These are phyloP conservation scores for Choiromyces venosus DNA, from an alignment of 495 filamentous ascomycete species.

Conservation along the genomic window DNA sequence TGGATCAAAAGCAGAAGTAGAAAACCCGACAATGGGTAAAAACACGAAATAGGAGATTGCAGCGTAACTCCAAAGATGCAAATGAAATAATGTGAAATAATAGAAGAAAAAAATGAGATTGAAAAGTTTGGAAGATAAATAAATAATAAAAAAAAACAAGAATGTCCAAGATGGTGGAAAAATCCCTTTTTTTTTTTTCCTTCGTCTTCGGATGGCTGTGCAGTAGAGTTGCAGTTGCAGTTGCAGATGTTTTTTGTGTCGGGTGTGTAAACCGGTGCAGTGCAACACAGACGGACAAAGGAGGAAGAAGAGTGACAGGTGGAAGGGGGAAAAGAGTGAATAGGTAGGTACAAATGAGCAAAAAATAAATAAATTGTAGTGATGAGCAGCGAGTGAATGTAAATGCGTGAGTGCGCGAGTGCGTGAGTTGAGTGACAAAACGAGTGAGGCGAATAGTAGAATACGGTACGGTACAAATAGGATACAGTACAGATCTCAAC, in stretches of 20 bases:
- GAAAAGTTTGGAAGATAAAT: conserved; percentile 19
- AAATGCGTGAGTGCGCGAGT: background rate
- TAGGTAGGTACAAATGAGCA: background rate
- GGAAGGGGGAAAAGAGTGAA: background rate
- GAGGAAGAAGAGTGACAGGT: background rate
- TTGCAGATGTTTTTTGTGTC: background rate
- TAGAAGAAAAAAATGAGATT: conserved; percentile 5
- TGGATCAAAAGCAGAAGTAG: background rate
- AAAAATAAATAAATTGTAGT: background rate
- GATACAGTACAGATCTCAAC: conserved; percentile 3
- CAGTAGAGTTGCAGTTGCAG: background rate
- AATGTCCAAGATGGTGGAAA: conserved; percentile 21
- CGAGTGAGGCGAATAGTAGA: background rate
- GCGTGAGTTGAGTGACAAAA: background rate
- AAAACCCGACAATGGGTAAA: background rate
- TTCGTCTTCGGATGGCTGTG: conserved; percentile 8
- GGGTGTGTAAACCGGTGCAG: conserved; percentile 3
- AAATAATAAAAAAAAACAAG: conserved; percentile 24
- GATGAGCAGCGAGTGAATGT: background rate
- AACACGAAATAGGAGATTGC: background rate
- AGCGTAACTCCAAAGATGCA: background rate
- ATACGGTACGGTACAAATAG: background rate
- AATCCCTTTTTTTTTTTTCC: background rate
- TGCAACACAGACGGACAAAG: background rate
- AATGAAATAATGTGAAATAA: conserved; percentile 26